phyloP scores from a whole-genome alignment of 1,139 yeast species.

The Zygoascus meyerae region DNA sequence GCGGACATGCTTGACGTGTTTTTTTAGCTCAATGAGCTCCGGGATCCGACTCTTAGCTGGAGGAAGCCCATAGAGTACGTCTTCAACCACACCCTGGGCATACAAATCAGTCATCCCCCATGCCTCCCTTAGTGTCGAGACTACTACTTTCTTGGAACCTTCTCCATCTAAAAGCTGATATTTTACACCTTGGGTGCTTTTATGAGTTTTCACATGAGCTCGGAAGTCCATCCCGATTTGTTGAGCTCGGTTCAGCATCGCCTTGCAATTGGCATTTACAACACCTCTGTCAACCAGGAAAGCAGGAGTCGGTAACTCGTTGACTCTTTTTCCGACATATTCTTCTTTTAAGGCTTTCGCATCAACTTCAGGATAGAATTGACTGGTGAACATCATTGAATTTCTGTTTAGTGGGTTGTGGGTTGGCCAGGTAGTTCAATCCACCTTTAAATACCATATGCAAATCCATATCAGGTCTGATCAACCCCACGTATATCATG shows the following conservation, averaged over 20 bases:
- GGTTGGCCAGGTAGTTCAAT: too few relatives aligned
- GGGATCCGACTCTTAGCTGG: constrained; percentile 46
- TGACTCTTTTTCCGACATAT: constrained; percentile 30
- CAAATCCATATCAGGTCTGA: too few relatives aligned
- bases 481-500: too few relatives aligned
- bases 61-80: constrained; percentile 66
- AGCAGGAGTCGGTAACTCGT: constrained; percentile 36
- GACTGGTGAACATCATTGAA: background rate
- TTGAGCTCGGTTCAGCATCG: constrained; percentile 36
- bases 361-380: constrained; percentile 20
- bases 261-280: constrained; percentile 23
- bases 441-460: too few relatives aligned
- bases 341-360: constrained; percentile 22
- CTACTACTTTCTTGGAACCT: constrained; percentile 46
- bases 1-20: constrained; percentile 28
- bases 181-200: constrained; percentile 45
- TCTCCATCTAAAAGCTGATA: constrained; percentile 40
- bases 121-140: constrained; percentile 66
- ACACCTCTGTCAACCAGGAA: constrained; percentile 30
- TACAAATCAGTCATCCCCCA: constrained; percentile 46
- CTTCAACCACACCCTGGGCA: constrained; percentile 44
- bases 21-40: constrained; percentile 43
- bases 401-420: too few relatives aligned
- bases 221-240: constrained; percentile 51
- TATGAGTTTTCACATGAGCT: constrained; percentile 75